Evolutionary conservation across 2,329 filamentous ascomycete species (phyloP).

Genomic region (Cladophialophora psammophila): DNA sequence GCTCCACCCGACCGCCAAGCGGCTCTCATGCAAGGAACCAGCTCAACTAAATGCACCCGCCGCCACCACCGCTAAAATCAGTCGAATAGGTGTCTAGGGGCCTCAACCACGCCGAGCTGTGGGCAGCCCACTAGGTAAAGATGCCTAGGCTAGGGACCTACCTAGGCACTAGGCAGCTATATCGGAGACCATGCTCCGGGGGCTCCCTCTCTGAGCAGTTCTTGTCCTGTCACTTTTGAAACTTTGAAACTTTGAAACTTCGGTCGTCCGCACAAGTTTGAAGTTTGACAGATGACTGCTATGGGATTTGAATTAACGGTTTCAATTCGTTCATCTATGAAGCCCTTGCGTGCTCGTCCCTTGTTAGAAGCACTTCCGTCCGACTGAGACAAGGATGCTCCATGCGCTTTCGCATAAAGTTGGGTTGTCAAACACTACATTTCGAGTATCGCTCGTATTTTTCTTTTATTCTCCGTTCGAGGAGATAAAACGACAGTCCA

Average conservation of each 20-base stretch:
- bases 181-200: background rate
- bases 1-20: constrained; percentile 27
- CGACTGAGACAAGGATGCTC: background rate
- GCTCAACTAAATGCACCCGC: constrained; percentile 7
- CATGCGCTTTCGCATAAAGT: background rate
- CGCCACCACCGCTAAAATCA: background rate
- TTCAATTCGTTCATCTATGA: background rate
- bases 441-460: background rate
- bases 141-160: background rate
- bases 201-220: background rate
- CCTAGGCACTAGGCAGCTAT: background rate
- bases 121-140: background rate
- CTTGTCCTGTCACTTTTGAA: background rate
- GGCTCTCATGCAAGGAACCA: constrained; percentile 23
- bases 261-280: background rate
- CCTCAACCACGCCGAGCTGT: background rate
- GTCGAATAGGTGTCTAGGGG: background rate
- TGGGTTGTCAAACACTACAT: constrained; percentile 1
- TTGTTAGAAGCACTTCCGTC: background rate
- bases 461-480: background rate
- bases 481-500: background rate
- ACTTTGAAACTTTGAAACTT: background rate
- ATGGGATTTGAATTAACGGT: background rate
- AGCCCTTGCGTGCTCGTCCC: background rate
- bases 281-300: background rate